Evolutionary conservation across 1,139 yeast genomes (phyloP), one percentile per base, ranked within the genome.

Genomic region (Magnusiomyces paraingens): DNA sequence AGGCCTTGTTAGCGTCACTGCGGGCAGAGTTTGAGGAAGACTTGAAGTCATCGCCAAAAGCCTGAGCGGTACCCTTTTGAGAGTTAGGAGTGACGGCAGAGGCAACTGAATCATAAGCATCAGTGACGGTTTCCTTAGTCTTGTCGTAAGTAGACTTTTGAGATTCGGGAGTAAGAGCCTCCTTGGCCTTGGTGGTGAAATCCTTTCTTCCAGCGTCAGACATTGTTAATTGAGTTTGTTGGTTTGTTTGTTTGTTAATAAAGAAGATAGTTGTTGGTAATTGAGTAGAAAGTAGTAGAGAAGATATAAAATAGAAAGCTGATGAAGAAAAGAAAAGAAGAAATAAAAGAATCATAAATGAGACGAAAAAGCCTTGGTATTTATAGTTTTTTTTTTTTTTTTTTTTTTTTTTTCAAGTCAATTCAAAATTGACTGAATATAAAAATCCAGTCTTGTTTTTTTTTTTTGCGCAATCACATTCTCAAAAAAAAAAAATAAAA

Each of bases 121-220:
- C 84, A 55, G 95, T 84, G 59, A 80, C 82, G 44, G 70, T 58
- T 75, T 89, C 96, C 77, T 85, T 84, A 61, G 82, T 83, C 73
- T 84, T 74, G 65, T 87, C 85, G 47, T 74, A 70, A 63, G 76
- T 73, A 49, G 83, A 62, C 77, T 89, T 89, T 69, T 86, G 78
- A 54, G 81, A 72, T 59, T 88, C 84, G 67, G 96, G 96, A 63
- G 81, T 86, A 54, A 86, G 59, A 50, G 79, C 67, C 77, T 87
- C 95, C 55, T 75, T 53, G 32, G 32, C 73, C 74, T 88, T 87
- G 70, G 83, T 85, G 62, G 84, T 64, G 66, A 89, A 77, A 67
- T 77, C 73, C 73, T 87, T 87, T 84, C 95, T 86, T 63, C 87
- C 88, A 59, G 78, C 69, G 60, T 46, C 11, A n/a, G 12, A 22